Evolutionary conservation across 2,329 filamentous ascomycete species (phyloP).

Genomic region (Cladophialophora bantiana): DNA sequence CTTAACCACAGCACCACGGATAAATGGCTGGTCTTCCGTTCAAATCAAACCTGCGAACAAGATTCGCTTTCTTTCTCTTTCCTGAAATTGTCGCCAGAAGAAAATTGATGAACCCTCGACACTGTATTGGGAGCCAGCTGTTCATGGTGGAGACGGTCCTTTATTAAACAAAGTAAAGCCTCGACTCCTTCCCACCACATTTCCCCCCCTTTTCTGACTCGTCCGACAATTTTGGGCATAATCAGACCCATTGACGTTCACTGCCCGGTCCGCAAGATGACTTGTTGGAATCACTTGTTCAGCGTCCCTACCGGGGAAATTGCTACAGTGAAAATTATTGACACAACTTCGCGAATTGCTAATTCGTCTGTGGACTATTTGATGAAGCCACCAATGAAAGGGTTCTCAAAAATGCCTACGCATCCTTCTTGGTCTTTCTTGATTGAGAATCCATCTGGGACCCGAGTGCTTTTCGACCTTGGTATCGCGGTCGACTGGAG

Average conservation of each 20-base stretch:
- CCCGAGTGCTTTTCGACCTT: conserved; percentile 42
- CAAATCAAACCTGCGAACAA: too few species aligned
- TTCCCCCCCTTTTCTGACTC: background rate
- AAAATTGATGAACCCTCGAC: too few species aligned
- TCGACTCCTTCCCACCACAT: too few species aligned
- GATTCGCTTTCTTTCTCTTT: too few species aligned
- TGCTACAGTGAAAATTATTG: background rate
- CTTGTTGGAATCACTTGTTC: conserved; percentile 3
- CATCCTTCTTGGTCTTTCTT: conserved; percentile 27
- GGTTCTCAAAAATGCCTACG: conserved; percentile 39
- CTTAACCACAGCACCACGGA: too few species aligned
- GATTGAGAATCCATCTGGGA: conserved; percentile 8
- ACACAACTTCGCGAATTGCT: conserved; percentile 2
- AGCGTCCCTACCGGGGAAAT: background rate
- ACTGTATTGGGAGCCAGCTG: too few species aligned
- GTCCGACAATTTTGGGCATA: background rate
- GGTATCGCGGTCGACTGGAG: conserved; percentile 43
- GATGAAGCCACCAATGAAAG: conserved; percentile 44
- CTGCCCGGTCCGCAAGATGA: background rate
- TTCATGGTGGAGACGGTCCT: too few species aligned
- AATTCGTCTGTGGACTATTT: conserved; percentile 39
- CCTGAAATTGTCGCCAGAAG: too few species aligned
- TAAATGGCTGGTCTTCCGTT: too few species aligned
- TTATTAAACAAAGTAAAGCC: too few species aligned
- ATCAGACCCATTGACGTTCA: background rate